These are phyloP conservation scores for Phytophthora multivora DNA, from an alignment of 352 stramenopile species.

Conservation along the genomic window DNA sequence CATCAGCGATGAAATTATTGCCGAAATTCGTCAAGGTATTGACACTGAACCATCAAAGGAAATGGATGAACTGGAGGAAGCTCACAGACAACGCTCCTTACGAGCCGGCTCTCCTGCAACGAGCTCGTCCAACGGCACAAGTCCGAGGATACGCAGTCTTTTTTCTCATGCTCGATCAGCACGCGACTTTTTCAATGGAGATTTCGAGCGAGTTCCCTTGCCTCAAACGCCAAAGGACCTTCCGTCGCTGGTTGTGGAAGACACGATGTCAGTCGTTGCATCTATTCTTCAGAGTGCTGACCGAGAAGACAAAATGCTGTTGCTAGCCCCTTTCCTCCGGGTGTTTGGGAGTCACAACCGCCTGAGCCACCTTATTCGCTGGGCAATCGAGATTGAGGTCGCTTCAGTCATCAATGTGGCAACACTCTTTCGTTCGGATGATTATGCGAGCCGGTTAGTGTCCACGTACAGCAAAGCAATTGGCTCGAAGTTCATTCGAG, in stretches of 20 bases:
- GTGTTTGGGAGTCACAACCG: conserved; percentile 66
- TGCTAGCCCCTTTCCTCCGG: conserved; percentile 66
- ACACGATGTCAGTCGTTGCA: conserved; percentile 74
- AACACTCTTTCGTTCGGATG: conserved; percentile 79
- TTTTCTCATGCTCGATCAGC: conserved; percentile 52
- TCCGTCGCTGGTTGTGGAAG: conserved; percentile 59
- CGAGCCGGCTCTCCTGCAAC: conserved; percentile 12
- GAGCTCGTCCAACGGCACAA: conserved; percentile 15
- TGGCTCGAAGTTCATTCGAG: conserved; percentile 70
- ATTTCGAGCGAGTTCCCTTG: conserved; percentile 29
- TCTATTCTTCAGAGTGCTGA: conserved; percentile 78
- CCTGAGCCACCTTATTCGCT: conserved; percentile 66
- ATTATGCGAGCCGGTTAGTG: conserved; percentile 72
- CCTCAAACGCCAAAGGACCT: conserved; percentile 50
- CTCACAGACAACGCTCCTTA: conserved; percentile 31
- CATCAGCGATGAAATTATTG: conserved; percentile 77
- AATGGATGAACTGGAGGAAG: conserved; percentile 32
- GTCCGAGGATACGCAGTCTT: conserved; percentile 38
- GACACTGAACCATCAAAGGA: conserved; percentile 22
- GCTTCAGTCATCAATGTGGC: conserved; percentile 74
- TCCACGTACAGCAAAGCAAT: conserved; percentile 82
- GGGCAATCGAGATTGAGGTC: conserved; percentile 81
- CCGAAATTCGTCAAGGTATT: conserved; percentile 61
- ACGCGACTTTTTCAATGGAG: conserved; percentile 46
- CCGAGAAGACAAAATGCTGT: conserved; percentile 79